phyloP scores from a whole-genome alignment of 495 filamentous ascomycete species.

The Astrothelium subdiscretum region DNA sequence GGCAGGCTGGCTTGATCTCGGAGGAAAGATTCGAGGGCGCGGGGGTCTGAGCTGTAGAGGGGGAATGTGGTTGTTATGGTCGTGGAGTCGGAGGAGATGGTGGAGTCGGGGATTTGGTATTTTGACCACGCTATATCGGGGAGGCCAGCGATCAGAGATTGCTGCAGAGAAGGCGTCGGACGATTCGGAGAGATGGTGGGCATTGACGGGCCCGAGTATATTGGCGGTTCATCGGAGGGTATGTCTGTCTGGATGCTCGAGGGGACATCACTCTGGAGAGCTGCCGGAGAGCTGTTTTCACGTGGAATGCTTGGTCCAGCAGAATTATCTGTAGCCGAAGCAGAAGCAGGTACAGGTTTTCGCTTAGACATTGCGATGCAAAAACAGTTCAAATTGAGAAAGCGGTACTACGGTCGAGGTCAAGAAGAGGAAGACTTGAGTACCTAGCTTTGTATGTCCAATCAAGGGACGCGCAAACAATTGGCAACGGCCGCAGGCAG shows the following conservation, averaged over 20 bases:
- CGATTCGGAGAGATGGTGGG: not conserved
- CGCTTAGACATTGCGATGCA: not conserved
- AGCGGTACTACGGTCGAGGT: not conserved
- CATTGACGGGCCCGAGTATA: not conserved
- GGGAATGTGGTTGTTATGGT: slow-evolving; percentile 33
- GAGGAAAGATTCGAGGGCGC: slow-evolving; percentile 33
- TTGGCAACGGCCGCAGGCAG: no score
- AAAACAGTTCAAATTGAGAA: not conserved
- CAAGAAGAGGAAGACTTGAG: no score
- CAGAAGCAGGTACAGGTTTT: not conserved
- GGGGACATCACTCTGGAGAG: not conserved
- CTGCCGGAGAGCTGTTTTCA: not conserved
- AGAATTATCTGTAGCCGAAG: not conserved
- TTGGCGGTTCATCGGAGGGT: not conserved
- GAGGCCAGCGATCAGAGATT: slow-evolving; percentile 20
- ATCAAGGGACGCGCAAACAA: no score
- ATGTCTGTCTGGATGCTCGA: not conserved
- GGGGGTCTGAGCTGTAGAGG: slow-evolving; percentile 31
- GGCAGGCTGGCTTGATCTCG: slow-evolving; percentile 37
- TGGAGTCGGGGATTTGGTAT: slow-evolving; percentile 37
- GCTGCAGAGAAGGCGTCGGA: not conserved
- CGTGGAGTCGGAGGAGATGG: slow-evolving; percentile 36
- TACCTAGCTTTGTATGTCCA: no score
- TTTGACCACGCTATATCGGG: slow-evolving; percentile 39
- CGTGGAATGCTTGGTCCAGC: not conserved